Percentiles rank a stretch among this genome's conserved stretches.
Conservation (phyloP, 352 stramenopile species). For the Phytophthora sansomeana region DNA sequence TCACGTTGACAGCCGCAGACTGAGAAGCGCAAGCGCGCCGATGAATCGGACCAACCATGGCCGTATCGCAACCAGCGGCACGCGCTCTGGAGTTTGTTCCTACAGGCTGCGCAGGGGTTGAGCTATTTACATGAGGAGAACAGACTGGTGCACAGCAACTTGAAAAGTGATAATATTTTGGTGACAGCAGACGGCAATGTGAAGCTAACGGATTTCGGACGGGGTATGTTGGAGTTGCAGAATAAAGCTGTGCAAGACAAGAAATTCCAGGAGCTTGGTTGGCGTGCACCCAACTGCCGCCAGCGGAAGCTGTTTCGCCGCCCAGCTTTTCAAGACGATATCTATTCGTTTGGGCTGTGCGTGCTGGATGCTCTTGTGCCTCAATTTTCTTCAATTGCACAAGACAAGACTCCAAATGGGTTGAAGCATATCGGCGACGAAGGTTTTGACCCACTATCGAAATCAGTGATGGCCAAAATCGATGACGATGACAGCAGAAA, state of each 20-base stretch:
- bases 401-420: neutral
- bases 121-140: constrained; percentile 63
- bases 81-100: constrained; percentile 34
- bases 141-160: constrained; percentile 55
- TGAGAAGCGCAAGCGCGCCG: constrained; percentile 3
- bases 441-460: constrained; percentile 8
- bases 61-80: constrained; percentile 18
- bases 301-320: constrained; percentile 20
- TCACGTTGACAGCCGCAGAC: neutral
- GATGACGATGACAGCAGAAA: neutral
- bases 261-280: constrained; percentile 31
- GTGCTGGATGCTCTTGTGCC: constrained; percentile 36
- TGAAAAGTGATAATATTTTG: constrained; percentile 76
- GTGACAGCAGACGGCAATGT: constrained; percentile 54
- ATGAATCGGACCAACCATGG: neutral
- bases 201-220: constrained; percentile 84
- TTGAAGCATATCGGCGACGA: constrained; percentile 15
- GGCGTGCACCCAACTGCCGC: constrained; percentile 34
- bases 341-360: constrained; percentile 43
- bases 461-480: constrained; percentile 1
- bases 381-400: constrained; percentile 8
- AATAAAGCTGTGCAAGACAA: constrained; percentile 21
- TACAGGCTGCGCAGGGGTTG: constrained; percentile 50
- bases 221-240: constrained; percentile 39
- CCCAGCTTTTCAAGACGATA: constrained; percentile 35